Conservation (phyloP, 2,329 filamentous ascomycete genomes). For the Trichoderma harzianum region DNA sequence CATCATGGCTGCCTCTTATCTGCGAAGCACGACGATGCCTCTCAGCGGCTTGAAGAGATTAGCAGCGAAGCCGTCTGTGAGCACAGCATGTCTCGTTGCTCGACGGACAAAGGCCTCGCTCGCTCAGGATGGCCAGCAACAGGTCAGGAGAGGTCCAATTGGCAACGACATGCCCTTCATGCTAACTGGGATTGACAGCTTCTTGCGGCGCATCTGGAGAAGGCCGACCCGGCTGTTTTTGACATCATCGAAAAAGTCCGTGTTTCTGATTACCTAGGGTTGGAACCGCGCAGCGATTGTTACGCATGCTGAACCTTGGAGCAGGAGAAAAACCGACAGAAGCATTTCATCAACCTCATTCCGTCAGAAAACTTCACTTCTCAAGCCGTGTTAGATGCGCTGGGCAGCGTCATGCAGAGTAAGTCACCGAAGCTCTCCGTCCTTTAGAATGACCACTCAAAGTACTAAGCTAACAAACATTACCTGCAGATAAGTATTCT, state of each 20-base stretch:
- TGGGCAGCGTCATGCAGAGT: constrained; percentile 96
- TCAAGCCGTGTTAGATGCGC: constrained; percentile 83
- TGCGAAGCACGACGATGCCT: constrained; percentile 49
- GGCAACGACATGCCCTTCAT: background rate
- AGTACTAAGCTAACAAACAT: constrained; percentile 30
- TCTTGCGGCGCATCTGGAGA: constrained; percentile 71
- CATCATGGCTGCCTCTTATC: constrained; percentile 46
- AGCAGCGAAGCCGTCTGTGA: constrained; percentile 24
- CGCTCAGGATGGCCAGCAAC: constrained; percentile 55
- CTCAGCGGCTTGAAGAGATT: constrained; percentile 41
- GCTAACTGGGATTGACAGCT: constrained; percentile 53
- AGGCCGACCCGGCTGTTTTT: constrained; percentile 83
- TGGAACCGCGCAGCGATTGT: background rate
- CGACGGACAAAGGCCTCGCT: constrained; percentile 44
- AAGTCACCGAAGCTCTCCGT: constrained; percentile 30
- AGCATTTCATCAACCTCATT: constrained; percentile 97
- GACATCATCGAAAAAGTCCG: constrained; percentile 84
- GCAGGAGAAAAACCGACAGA: constrained; percentile 91
- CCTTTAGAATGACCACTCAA: background rate
- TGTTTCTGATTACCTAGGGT: background rate
- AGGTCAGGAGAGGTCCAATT: constrained; percentile 40
- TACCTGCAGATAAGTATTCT: constrained; percentile 80
- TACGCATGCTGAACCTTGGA: background rate
- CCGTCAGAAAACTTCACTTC: constrained; percentile 96
- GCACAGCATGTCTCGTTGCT: constrained; percentile 27